Evolutionary conservation across 345 rosid genomes (phyloP), one percentile per base, ranked within the genome.

Genomic region (Geranium rotundifolium): DNA sequence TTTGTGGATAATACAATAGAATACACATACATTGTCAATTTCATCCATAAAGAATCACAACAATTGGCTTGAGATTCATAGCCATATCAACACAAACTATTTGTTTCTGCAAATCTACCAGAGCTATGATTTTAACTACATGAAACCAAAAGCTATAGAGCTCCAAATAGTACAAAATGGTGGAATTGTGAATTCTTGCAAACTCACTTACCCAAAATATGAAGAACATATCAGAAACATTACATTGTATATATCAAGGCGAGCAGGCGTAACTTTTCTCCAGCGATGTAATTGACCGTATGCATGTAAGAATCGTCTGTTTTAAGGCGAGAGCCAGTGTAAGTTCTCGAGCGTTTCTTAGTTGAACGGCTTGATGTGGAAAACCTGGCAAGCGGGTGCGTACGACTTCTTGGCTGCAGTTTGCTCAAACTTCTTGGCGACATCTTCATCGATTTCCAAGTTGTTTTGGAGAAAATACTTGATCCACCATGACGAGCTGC

Each of bases 401-500:
- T 89, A 85, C 29, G 93, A 75, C 63, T 17, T 72, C 84, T 85
- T 89, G 19, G 46, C 31, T 7, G 84, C 75, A 62, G 85, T 88
- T 65, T 87, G 84, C 62, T 87, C 89, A 39, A 92, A 92, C 80
- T 92, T 92, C 80, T 89, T 92, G 7, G 69, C n/a, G 8, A 82
- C 83, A 31, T 75, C 67, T 77, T 87, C 95, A 27, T 87, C 87
- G 61, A 79, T 90, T 76, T 84, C 88, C 65, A 92, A 73, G 54
- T 67, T 79, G 29, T 63, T 75, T 68, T 84, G 88, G 37, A 83
- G 19, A 65, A 92, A 92, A 71, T 72, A 92, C 67, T 67, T 79
- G 63, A 74, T 76, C 98, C 98, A 92, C 98, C 98, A 92, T 19
- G 96, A 73, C 15, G 88, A 75, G 74, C 89, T 92, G 54, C 96